These are phyloP conservation scores for Rutstroemia sp. DNA, from an alignment of 2,329 filamentous ascomycete species.

Conservation along the genomic window DNA sequence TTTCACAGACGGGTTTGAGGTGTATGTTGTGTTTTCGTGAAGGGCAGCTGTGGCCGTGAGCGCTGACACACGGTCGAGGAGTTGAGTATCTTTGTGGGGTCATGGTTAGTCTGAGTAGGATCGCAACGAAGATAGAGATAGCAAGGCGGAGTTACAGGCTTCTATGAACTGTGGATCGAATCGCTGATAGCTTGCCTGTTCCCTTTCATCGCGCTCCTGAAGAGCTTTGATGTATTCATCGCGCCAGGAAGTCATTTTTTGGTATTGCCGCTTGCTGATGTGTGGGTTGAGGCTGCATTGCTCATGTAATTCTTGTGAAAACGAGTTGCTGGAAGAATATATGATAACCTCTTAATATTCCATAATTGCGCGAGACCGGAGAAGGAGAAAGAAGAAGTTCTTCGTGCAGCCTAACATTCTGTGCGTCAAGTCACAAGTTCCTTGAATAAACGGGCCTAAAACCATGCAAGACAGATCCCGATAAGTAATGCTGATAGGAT, in stretches of 20 bases:
- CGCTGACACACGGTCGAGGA: constrained; percentile 59
- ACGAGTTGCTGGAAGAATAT: neutral
- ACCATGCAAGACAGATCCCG: constrained; percentile 1
- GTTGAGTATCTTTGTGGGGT: constrained; percentile 47
- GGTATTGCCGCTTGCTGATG: constrained; percentile 8
- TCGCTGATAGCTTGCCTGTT: constrained; percentile 51
- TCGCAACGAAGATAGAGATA: neutral
- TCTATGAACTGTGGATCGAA: constrained; percentile 63
- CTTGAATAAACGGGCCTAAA: neutral
- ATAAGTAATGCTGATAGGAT: constrained; percentile 13
- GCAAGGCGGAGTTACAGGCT: constrained; percentile 53
- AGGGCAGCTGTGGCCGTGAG: constrained; percentile 51
- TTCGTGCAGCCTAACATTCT: neutral
- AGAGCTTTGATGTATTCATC: constrained; percentile 74
- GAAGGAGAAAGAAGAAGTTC: neutral
- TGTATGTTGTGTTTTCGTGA: constrained; percentile 20
- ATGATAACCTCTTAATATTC: neutral
- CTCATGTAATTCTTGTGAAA: neutral
- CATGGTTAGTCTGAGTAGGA: neutral
- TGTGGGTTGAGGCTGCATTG: constrained; percentile 4
- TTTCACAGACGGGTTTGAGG: constrained; percentile 17
- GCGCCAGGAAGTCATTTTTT: constrained; percentile 48
- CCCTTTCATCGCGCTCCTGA: constrained; percentile 61
- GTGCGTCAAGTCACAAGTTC: neutral
- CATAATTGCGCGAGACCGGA: neutral